Evolutionary conservation across 345 rosid species (phyloP), one percentile per base, ranked within the genome.

Genomic region (Physaria fendleri): DNA sequence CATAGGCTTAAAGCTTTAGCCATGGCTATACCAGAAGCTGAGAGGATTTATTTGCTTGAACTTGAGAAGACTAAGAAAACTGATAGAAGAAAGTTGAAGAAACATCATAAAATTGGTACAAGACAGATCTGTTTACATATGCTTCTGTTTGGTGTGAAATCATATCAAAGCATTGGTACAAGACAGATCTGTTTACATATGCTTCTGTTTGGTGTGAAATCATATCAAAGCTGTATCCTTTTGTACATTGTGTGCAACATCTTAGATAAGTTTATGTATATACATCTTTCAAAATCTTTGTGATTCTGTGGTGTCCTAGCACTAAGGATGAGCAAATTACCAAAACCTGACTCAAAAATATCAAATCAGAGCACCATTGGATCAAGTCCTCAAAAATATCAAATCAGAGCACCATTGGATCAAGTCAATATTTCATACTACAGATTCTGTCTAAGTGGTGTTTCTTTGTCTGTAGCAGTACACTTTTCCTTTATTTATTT

Each of bases 1-100:
- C 7, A 39, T 8, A 84, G 78, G 74, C 68, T 87, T 35, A 73
- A 69, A 11, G 59, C 88, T 7, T 65, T 91, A 16, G 65, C 85
- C 22, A 15, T 44, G 49, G 82, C 96, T 14, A 8, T 79, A 8
- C 95, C 96, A 1, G 98, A 91, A 70, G 95, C 90, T 9, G 79
- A 88, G 63, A 74, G 68, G 57, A 24, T 68, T 15, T 83, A 83
- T 60, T 72, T 82, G 69, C 73, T 83, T 8, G 82, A 87, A 66
- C 37, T 74, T 53, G 90, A 81, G 47, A 84, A 74, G 71, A 67
- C 40, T 3, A 78, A 74, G 49, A 71, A 71, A 41, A 71, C 33
- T 1, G 70, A 71, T 50, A n/a, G 68, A 30, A 62, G 63, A 56
- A 46, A 18, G 45, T 35, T 55, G 24, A 65, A 34, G 30, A 52